Evolutionary conservation across 352 stramenopile species (phyloP).

Genomic region (Aphanomyces cochlioides): DNA sequence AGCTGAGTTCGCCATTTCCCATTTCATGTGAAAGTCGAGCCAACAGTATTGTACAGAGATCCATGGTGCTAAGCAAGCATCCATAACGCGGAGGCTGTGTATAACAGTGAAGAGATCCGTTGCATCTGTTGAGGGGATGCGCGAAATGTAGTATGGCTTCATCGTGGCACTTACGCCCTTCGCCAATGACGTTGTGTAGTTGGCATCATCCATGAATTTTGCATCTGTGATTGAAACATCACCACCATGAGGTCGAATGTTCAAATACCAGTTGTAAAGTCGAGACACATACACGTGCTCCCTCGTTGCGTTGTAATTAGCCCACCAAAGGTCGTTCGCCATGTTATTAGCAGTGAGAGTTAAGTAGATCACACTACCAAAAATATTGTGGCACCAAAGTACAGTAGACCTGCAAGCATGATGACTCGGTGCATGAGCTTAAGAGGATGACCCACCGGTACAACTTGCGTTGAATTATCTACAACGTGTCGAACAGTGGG

Average conservation of each 20-base stretch:
- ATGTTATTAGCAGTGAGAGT: conserved; percentile 8
- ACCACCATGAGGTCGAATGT: not conserved
- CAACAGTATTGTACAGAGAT: conserved; percentile 25
- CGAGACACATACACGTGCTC: not conserved
- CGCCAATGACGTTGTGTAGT: not conserved
- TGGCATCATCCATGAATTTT: not conserved
- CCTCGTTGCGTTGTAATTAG: conserved; percentile 11
- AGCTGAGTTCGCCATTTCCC: not conserved
- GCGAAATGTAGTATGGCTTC: not conserved
- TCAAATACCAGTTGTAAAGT: not conserved
- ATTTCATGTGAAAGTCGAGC: conserved; percentile 16
- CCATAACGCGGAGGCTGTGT: not conserved
- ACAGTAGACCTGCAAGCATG: not conserved
- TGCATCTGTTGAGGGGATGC: not conserved
- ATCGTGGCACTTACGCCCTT: not conserved
- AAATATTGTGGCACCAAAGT: not conserved
- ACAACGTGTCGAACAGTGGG: not conserved
- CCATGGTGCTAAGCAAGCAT: conserved; percentile 15
- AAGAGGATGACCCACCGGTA: not conserved
- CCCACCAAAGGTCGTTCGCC: conserved; percentile 25
- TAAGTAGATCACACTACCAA: conserved; percentile 17
- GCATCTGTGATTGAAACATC: not conserved
- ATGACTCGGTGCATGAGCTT: not conserved
- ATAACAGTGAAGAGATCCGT: not conserved
- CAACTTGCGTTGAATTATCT: not conserved